Conservation (phyloP, 2,329 filamentous ascomycete species). For the Tolypocladium album region DNA sequence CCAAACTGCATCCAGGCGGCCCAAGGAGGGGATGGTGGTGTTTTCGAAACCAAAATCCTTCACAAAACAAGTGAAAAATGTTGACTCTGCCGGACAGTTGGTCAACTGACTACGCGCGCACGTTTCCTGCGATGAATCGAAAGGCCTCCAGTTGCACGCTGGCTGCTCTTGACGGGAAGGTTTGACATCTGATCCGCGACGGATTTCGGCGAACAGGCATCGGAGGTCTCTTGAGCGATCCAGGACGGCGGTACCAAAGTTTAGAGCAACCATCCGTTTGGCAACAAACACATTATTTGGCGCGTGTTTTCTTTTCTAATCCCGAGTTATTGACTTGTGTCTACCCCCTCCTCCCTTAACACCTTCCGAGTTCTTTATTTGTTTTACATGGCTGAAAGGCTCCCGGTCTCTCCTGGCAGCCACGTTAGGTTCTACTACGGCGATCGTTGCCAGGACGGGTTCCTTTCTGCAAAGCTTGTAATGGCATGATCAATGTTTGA, state of each 20-base stretch:
- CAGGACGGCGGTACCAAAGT: conserved; percentile 2
- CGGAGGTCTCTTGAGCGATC: conserved; percentile 1
- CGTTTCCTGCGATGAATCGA: background rate
- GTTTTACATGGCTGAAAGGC: background rate
- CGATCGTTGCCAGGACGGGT: background rate
- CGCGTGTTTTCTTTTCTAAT: background rate
- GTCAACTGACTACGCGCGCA: conserved; percentile 2
- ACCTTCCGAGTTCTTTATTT: background rate
- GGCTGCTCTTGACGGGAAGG: conserved; percentile 9
- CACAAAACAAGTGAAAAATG: background rate
- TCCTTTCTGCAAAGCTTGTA: conserved; percentile 3
- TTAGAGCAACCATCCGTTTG: conserved; percentile 8
- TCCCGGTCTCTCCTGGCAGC: background rate
- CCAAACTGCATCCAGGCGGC: background rate
- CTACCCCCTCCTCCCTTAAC: background rate
- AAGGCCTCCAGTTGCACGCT: background rate
- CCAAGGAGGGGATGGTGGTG: background rate
- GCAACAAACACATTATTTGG: conserved; percentile 7
- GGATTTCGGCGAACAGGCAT: background rate
- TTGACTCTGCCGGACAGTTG: conserved; percentile 11
- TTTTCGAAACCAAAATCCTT: background rate
- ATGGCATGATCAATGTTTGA: conserved; percentile 1
- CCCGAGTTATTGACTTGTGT: background rate
- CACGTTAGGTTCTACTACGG: background rate
- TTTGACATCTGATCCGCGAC: background rate